Conservation (phyloP, 768 basidiomycete species). For the Collybia sordida region DNA sequence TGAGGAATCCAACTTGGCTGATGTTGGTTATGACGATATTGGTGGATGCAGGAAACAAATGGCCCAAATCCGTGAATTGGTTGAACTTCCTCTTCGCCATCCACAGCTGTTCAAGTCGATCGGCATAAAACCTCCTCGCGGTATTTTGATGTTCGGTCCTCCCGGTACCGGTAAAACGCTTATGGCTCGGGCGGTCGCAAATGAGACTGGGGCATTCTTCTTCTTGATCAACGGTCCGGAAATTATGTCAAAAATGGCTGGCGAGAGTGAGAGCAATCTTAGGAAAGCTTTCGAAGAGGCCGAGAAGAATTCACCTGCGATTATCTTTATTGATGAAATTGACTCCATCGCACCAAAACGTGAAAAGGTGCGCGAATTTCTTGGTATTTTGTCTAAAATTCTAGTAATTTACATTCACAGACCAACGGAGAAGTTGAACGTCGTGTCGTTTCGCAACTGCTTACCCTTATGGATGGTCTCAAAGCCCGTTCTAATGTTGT, state of each 20-base stretch:
- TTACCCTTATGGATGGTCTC: conserved; percentile 98
- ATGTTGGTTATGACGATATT: conserved; percentile 99
- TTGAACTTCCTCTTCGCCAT: conserved; percentile 96
- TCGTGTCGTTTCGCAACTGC: conserved; percentile 96
- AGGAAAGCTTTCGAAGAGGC: conserved; percentile 99
- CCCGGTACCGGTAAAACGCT: conserved; percentile 99
- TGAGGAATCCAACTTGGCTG: conserved; percentile 93
- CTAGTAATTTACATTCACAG: conserved; percentile 35
- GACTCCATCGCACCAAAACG: conserved; percentile 99
- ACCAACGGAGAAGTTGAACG: conserved; percentile 99
- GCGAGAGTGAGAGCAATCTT: conserved; percentile 96
- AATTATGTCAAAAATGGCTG: conserved; percentile 99
- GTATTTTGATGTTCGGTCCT: conserved; percentile 98
- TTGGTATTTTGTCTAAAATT: neutral
- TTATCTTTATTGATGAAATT: conserved; percentile 99
- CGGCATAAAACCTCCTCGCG: conserved; percentile 99
- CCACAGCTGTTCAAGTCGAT: conserved; percentile 99
- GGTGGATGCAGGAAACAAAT: conserved; percentile 99
- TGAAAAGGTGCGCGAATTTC: conserved; percentile 75
- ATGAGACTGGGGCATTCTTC: conserved; percentile 99
- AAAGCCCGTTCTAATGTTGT: conserved; percentile 99
- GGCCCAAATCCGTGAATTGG: conserved; percentile 99
- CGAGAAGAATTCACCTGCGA: conserved; percentile 98
- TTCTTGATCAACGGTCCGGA: conserved; percentile 99
- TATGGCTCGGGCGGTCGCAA: conserved; percentile 99